These are phyloP conservation scores for Paecilomyces sp. DNA, from an alignment of 2,329 filamentous ascomycete species.

Conservation along the genomic window DNA sequence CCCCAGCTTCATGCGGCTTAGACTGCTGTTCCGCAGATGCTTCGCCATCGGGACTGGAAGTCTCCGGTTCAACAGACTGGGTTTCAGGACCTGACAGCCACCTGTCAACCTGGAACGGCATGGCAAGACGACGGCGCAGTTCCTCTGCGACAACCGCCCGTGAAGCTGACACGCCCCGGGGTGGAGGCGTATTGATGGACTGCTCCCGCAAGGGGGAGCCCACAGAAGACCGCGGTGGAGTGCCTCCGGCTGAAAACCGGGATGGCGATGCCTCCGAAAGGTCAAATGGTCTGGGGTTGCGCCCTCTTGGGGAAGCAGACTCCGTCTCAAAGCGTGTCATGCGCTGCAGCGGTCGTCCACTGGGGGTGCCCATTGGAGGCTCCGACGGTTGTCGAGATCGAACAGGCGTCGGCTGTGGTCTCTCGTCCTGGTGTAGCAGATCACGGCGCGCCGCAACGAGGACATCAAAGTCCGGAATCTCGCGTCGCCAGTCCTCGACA, in stretches of 20 bases:
- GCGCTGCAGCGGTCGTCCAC: conserved; percentile 6
- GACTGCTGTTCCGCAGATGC: conserved; percentile 17
- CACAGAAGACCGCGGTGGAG: conserved; percentile 11
- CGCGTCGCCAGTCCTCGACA: conserved; percentile 53
- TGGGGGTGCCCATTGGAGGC: conserved; percentile 10
- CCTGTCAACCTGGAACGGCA: conserved; percentile 18
- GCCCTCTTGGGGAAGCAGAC: conserved; percentile 17
- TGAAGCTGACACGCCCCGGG: conserved; percentile 3
- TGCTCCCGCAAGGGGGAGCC: conserved; percentile 17
- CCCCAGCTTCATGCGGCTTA: conserved; percentile 22
- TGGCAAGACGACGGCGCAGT: conserved; percentile 27
- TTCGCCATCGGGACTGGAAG: conserved; percentile 4
- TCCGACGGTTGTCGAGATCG: conserved; percentile 16
- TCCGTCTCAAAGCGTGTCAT: background rate
- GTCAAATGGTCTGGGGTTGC: conserved; percentile 10
- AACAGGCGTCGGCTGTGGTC: conserved; percentile 8
- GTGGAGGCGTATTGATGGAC: conserved; percentile 7
- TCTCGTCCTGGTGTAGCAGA: conserved; percentile 28
- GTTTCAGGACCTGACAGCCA: background rate
- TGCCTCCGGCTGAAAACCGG: conserved; percentile 1
- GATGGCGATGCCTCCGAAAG: conserved; percentile 8
- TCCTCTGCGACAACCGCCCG: conserved; percentile 2
- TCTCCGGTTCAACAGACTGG: conserved; percentile 1
- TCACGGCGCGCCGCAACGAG: conserved; percentile 55
- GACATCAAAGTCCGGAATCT: conserved; percentile 66